Conservation (phyloP, 2,329 filamentous ascomycete genomes). For the Penicillium sp. region DNA sequence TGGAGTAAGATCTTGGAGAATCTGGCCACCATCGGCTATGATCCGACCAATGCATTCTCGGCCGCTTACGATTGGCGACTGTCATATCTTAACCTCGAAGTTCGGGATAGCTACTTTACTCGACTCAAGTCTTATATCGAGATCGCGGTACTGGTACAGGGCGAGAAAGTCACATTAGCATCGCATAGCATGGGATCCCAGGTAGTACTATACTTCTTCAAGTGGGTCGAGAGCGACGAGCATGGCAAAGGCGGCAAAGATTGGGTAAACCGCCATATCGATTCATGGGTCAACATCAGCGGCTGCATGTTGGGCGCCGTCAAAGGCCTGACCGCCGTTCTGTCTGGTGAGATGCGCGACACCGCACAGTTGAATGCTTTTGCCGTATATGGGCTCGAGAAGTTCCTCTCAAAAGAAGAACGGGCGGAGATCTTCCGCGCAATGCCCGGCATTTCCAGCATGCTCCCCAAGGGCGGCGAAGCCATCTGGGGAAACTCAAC, state of each 20-base stretch:
- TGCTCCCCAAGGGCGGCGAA: conserved; percentile 91
- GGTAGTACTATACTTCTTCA: conserved; percentile 77
- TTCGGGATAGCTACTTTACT: conserved; percentile 89
- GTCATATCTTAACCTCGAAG: conserved; percentile 83
- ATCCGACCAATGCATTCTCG: conserved; percentile 69
- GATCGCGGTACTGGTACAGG: conserved; percentile 66
- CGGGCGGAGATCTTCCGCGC: conserved; percentile 89
- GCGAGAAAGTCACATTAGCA: conserved; percentile 76
- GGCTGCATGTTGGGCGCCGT: conserved; percentile 95
- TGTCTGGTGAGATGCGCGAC: conserved; percentile 97
- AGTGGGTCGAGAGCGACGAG: conserved; percentile 75
- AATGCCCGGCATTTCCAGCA: conserved; percentile 94
- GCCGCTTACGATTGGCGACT: conserved; percentile 87
- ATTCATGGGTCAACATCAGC: conserved; percentile 96
- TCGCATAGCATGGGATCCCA: conserved; percentile 98
- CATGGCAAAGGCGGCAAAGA: conserved; percentile 73
- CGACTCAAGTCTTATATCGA: conserved; percentile 88
- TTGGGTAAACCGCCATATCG: conserved; percentile 88
- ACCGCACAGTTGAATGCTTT: conserved; percentile 95
- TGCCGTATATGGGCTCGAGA: conserved; percentile 93
- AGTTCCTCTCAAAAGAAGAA: conserved; percentile 86
- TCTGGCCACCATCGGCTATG: conserved; percentile 90
- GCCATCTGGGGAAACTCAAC: conserved; percentile 89
- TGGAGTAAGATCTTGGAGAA: conserved; percentile 99
- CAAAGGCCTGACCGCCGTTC: conserved; percentile 82